Evolutionary conservation across 2,329 filamentous ascomycete species (phyloP), one percentile per base, ranked within the genome.

Genomic region (Plenodomus tracheiphilus): DNA sequence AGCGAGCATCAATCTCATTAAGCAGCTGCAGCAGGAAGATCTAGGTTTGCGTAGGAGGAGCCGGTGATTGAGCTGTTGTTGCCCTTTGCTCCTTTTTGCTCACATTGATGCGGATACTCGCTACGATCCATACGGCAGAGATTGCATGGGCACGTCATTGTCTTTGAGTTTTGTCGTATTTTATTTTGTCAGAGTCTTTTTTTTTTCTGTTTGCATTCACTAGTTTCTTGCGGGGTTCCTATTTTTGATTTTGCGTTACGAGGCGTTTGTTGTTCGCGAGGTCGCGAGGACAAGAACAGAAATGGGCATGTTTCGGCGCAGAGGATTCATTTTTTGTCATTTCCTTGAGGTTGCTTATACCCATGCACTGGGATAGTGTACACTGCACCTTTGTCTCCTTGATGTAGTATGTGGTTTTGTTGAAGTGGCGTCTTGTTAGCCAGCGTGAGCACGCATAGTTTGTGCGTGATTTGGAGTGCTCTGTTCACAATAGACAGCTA

Each of bases 1-100:
- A 38, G 62, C 60, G 21, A 63, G 60, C 17, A 52, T 59, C 36
- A 58, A 65, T 21, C 52, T 65, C 11, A 63, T 63, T 42, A 60
- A 63, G 53, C 64, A 71, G 45, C 49, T 73, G 47, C 61, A 66
- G 43, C 55, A 60, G 7, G 59, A 69, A 39, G 67, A 69, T 37
- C 52, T 62, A 37, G 68, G 69, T 1, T 39, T 73, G 37, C 47
- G 70, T 35, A 52, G 65, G 18, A 43, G 62, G 32, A 66, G 64
- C 49, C 56, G 62, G n/a, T 61, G 41, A 61, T 20, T 3, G 44
- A 3, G 10, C 16, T 37, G n/a, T 39, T 2, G 2, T 15, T 22
- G 16, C 16, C 34, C 22, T 39, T 10, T 41, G 19, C 4, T 39
- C 19, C 32, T 13, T 13, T 25, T 5, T 15, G 16, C n/a, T 42